phyloP scores from a whole-genome alignment of 225 moss, liverwort and hornwort species.

The Ulota crispa region DNA sequence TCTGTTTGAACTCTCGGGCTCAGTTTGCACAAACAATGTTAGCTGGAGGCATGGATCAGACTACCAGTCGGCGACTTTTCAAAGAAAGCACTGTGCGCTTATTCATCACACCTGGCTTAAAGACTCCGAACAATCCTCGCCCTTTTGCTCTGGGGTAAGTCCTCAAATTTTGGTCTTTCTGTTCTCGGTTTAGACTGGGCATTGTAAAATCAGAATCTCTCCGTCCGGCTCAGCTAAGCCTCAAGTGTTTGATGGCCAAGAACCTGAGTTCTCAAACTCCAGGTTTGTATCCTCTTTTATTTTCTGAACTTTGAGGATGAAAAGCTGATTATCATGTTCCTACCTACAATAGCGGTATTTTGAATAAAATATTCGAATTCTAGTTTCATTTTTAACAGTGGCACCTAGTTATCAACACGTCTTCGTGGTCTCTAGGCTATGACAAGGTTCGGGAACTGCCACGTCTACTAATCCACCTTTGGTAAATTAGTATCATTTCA shows the following conservation, averaged over 20 bases:
- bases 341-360: not conserved
- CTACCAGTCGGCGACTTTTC: constrained; percentile 62
- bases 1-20: constrained; percentile 20
- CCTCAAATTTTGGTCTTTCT: not conserved
- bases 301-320: not conserved
- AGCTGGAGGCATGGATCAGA: constrained; percentile 73
- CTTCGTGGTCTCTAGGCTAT: not conserved
- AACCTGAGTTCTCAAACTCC: not conserved
- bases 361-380: not conserved
- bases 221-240: not conserved
- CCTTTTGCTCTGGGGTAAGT: constrained; percentile 78
- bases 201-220: not conserved
- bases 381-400: not conserved
- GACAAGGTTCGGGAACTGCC: not conserved
- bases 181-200: not conserved
- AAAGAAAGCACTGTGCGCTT: constrained; percentile 68
- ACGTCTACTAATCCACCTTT: not conserved
- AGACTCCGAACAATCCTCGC: constrained; percentile 56
- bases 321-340: not conserved
- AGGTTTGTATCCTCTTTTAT: not conserved
- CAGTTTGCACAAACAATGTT: constrained; percentile 86
- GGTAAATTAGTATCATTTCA: not conserved
- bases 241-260: not conserved
- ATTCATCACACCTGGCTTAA: constrained; percentile 62
- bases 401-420: not conserved